These are phyloP conservation scores for Iberis pinnata DNA, from an alignment of 345 rosid species.

Conservation along the genomic window DNA sequence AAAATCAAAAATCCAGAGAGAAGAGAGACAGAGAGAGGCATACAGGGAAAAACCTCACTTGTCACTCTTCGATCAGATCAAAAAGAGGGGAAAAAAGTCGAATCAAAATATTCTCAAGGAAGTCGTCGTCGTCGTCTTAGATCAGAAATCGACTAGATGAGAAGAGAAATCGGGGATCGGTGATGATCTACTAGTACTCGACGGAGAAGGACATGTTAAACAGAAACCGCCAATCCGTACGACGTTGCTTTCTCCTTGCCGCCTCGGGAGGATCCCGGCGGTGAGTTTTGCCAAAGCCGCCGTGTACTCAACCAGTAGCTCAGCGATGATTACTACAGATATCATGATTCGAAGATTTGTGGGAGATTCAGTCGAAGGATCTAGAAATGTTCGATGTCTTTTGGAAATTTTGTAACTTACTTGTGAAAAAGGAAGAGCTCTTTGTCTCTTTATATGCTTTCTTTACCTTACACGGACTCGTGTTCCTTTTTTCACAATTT, in stretches of 20 bases:
- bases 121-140: background rate
- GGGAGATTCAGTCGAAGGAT: too few species aligned
- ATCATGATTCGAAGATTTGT: conserved; percentile 30
- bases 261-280: conserved; percentile 30
- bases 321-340: conserved; percentile 37
- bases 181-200: conserved; percentile 17
- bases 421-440: too few species aligned
- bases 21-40: background rate
- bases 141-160: conserved; percentile 33
- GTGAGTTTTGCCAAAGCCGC: conserved; percentile 40
- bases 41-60: conserved; percentile 9
- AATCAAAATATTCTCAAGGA: background rate
- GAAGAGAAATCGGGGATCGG: conserved; percentile 28
- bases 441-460: too few species aligned
- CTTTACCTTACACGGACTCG: too few species aligned
- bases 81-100: conserved; percentile 4
- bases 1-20: background rate
- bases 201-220: conserved; percentile 25
- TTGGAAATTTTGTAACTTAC: too few species aligned
- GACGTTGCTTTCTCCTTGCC: conserved; percentile 8
- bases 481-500: too few species aligned
- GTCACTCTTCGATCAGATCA: conserved; percentile 2
- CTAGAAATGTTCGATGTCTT: too few species aligned
- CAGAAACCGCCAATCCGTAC: conserved; percentile 21
- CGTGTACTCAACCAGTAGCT: conserved; percentile 47